Conservation (phyloP, 257 asterid species). For the Fraxinus anomala region DNA sequence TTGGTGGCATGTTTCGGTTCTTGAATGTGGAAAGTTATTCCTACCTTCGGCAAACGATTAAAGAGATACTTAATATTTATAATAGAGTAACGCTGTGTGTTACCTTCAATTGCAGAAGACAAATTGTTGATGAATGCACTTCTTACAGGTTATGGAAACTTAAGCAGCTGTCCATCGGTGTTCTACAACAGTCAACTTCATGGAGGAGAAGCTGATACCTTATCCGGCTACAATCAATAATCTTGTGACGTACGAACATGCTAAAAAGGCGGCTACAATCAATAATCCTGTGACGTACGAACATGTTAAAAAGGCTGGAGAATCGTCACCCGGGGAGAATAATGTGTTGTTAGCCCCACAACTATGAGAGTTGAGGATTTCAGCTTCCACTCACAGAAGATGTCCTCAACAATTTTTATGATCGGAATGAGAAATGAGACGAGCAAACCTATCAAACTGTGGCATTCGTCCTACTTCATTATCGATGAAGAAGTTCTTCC, state of each 20-base stretch:
- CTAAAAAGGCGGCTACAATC: slow-evolving; percentile 37
- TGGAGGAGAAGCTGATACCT: slow-evolving; percentile 50
- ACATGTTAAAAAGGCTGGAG: slow-evolving; percentile 63
- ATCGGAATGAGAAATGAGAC: slow-evolving; percentile 58
- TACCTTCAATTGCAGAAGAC: not conserved
- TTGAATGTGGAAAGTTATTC: slow-evolving; percentile 48
- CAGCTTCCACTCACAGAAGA: slow-evolving; percentile 68
- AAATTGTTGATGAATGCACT: not conserved
- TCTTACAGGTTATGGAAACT: slow-evolving; percentile 59
- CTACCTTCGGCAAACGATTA: slow-evolving; percentile 61
- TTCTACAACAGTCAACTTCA: slow-evolving; percentile 55
- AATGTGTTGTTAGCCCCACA: slow-evolving; percentile 36
- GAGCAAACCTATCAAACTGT: slow-evolving; percentile 27
- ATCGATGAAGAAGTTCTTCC: slow-evolving; percentile 69
- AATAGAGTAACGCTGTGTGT: not conserved
- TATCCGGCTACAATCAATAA: slow-evolving; percentile 69
- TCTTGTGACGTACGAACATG: slow-evolving; percentile 11
- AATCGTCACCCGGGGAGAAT: slow-evolving; percentile 51
- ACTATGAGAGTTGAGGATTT: slow-evolving; percentile 84
- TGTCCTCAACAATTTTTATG: slow-evolving; percentile 55
- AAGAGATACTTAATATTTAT: slow-evolving; percentile 49
- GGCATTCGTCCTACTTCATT: slow-evolving; percentile 64
- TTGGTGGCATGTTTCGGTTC: slow-evolving; percentile 85
- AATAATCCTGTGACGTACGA: slow-evolving; percentile 43
- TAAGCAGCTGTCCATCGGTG: slow-evolving; percentile 73